These are phyloP conservation scores for Thermomyces lanuginosus DNA, from an alignment of 2,329 filamentous ascomycete species.

Conservation along the genomic window DNA sequence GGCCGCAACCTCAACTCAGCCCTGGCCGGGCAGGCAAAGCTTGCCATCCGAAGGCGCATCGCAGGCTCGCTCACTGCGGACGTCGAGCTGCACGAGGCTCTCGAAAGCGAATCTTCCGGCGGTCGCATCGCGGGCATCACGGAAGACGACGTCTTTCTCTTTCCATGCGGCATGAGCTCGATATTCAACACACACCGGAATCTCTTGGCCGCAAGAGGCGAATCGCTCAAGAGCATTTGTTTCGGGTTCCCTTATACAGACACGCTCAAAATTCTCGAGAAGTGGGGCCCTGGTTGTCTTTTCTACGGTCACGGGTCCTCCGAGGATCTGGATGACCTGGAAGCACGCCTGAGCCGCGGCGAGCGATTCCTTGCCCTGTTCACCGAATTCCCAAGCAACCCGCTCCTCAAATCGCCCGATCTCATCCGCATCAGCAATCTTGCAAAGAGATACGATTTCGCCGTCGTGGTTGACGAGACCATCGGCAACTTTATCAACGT, in stretches of 20 bases:
- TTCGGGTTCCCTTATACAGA: conserved; percentile 98
- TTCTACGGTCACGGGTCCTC: conserved; percentile 74
- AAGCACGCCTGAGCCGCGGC: conserved; percentile 51
- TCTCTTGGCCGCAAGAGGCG: conserved; percentile 47
- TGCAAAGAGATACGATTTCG: conserved; percentile 73
- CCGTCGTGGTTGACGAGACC: conserved; percentile 85
- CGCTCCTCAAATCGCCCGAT: conserved; percentile 70
- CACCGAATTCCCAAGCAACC: conserved; percentile 91
- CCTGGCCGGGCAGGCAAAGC: conserved; percentile 64
- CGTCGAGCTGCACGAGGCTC: conserved; percentile 46
- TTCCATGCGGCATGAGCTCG: conserved; percentile 82
- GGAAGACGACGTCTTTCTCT: conserved; percentile 79
- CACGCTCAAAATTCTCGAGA: conserved; percentile 84
- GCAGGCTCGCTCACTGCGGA: conserved; percentile 67
- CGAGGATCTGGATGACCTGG: conserved; percentile 69
- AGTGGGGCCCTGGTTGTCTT: conserved; percentile 74
- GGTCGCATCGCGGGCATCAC: conserved; percentile 41
- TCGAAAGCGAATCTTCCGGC: conserved; percentile 26
- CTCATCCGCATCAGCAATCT: conserved; percentile 62
- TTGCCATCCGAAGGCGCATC: conserved; percentile 73
- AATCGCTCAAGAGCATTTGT: conserved; percentile 56
- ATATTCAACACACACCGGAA: conserved; percentile 78
- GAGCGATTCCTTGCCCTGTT: conserved; percentile 72
- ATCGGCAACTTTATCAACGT: conserved; percentile 94
- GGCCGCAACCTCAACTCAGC: conserved; percentile 74